Conservation (phyloP, 2,329 filamentous ascomycete species). For the Elsinoe perseae region DNA sequence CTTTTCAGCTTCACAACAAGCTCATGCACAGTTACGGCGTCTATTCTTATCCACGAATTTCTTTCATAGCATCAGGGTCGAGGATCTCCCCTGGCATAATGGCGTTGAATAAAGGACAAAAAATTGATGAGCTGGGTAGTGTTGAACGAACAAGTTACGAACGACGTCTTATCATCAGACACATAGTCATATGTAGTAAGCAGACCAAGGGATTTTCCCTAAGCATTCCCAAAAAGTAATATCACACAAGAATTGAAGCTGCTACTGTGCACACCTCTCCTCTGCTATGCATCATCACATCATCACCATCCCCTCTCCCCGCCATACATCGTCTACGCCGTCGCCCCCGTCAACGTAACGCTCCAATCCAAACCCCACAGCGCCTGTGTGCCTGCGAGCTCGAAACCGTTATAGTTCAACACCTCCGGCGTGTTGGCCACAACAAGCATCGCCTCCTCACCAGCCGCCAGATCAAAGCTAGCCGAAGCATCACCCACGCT, state of each 20-base stretch:
- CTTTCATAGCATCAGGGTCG: constrained; percentile 1
- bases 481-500: constrained; percentile 24
- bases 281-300: background rate
- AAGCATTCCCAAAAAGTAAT: background rate
- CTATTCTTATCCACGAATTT: background rate
- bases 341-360: constrained; percentile 30
- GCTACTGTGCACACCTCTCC: background rate
- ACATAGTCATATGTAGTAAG: background rate
- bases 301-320: background rate
- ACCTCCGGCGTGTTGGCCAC: constrained; percentile 44
- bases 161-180: background rate
- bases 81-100: constrained; percentile 11
- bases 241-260: constrained; percentile 5
- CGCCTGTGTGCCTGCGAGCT: constrained; percentile 28
- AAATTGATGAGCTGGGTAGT: background rate
- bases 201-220: background rate
- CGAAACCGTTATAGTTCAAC: constrained; percentile 40
- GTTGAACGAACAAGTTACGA: background rate
- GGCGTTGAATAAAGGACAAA: background rate
- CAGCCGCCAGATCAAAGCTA: constrained; percentile 29
- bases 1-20: background rate
- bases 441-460: constrained; percentile 41
- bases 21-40: background rate
- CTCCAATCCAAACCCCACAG: constrained; percentile 36
- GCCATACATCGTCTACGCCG: background rate